Base-by-base conservation (phyloP, 139 green algal species). In the Chlamydomonas sp. region DNA sequence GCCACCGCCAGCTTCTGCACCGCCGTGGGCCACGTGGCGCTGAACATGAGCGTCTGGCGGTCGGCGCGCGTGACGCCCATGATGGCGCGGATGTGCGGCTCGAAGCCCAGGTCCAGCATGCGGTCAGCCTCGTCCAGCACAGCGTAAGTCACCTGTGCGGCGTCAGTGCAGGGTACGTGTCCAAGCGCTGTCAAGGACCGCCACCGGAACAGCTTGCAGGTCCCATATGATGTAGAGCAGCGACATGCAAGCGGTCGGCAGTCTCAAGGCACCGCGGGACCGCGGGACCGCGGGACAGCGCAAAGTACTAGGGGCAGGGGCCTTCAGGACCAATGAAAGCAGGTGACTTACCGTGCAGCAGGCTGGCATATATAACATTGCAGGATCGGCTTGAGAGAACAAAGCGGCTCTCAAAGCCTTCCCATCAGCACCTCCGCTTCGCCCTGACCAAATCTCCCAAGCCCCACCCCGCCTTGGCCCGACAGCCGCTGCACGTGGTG, bases 1-100 rank as follows among this genome's bases (percentile, higher is more conserved):
- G 98, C 94, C 60, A 91, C 81, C 15, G 97, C 97, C 79, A 99
- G 94, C 91, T 96, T 95, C 92, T 97, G 94, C 76, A 99, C 95
- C 63, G 91, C 92, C 8, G 85, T 83, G 62, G 98, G 98, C 97
- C 97, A 99, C 3, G 98, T 99, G 85, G 98, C 98, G 61, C 83
- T 95, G 90, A 99, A 99, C 97, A 99, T 99, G 81, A 98, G 92
- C 12, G 98, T 99, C 89, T 99, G 97, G 1, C 98, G 88, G 89
- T 98, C 97, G 8, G 95, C 90, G 6, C 96, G 91, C 5, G 77
- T 89, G 31, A 84, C n/a, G n/a, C 31, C 31, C 78, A 89, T 85
- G 91, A 95, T 94, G 63, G 84, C 89, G 20, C 95, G 90, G 88
- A 99, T 98, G 85, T 97, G 92, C 49, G 96, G 96, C 91, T 98